Conservation (phyloP, 176 grass and related monocot species). For the Tillandsia fasciculata region DNA sequence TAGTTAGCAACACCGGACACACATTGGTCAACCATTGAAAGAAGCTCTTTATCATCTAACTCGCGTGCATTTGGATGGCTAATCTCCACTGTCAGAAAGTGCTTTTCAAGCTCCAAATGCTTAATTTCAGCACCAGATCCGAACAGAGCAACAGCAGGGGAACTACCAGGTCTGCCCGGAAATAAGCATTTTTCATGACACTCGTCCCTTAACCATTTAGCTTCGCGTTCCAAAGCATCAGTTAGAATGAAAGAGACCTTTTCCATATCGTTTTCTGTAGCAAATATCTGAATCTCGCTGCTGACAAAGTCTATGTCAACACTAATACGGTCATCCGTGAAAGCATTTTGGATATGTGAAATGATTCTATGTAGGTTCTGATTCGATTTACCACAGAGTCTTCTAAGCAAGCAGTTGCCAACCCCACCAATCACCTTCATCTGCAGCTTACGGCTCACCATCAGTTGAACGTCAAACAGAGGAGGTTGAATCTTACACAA, state of each 20-base stretch:
- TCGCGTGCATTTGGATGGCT: conserved; percentile 50
- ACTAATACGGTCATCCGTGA: conserved; percentile 53
- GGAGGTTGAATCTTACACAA: conserved; percentile 38
- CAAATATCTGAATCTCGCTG: conserved; percentile 59
- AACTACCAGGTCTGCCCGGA: conserved; percentile 33
- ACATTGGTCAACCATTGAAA: conserved; percentile 47
- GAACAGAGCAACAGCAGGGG: conserved; percentile 47
- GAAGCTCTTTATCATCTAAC: conserved; percentile 72
- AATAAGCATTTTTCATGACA: conserved; percentile 63
- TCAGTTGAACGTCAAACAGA: conserved; percentile 31
- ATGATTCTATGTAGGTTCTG: conserved; percentile 66
- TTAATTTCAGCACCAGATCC: conserved; percentile 94
- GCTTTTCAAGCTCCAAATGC: conserved; percentile 83
- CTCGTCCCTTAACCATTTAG: conserved; percentile 55
- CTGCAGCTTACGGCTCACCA: conserved; percentile 64
- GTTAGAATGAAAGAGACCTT: conserved; percentile 38
- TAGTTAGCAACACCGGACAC: conserved; percentile 45
- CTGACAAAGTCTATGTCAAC: conserved; percentile 58
- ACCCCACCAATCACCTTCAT: conserved; percentile 52
- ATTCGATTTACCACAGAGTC: conserved; percentile 54
- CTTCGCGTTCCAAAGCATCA: conserved; percentile 47
- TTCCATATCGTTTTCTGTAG: conserved; percentile 48
- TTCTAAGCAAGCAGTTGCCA: conserved; percentile 49
- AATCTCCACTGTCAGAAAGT: conserved; percentile 67
- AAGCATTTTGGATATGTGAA: conserved; percentile 41